Evolutionary conservation across 495 filamentous ascomycete genomes (phyloP), one percentile per base, ranked within the genome.

Genomic region (Neurospora intermedia): DNA sequence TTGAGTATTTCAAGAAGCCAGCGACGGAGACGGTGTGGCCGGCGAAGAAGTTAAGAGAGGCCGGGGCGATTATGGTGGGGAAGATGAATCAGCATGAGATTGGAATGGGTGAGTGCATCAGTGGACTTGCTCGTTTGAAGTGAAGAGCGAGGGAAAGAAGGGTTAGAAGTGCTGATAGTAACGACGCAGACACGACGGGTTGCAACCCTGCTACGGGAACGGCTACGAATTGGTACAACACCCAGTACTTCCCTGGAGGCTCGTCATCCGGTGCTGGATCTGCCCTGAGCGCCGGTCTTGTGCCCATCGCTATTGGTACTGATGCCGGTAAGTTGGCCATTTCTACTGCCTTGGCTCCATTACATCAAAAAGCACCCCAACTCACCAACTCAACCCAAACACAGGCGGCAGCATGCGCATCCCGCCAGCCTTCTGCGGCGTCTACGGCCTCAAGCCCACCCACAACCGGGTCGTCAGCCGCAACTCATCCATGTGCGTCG

Each of bases 71-170:
- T 48, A 84, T 97, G 23, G 79, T 97, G 70, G 95, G 94, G 15
- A 97, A 96, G 82, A 87, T 89, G 39, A 94, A 89, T 48, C 97
- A 98, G 95, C 94, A 98, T 81, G 94, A 98, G 82, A 80, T 96
- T 8, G 95, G 95, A 4, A 81, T 81, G 71, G 78, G 77, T 77
- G 43, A 66, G 75, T 74, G 16, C 41, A 45, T n/a, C 1, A 69
- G 62, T 23, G 59, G 59, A 31, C 48, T 35, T 4, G 31, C 6
- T 20, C 20, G n/a, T 4, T 48, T 48, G 46, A 48, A 48, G 46
- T 48, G n/a, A 46, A 46, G 7, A 5, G 45, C 0, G 41, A 38
- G 70, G 27, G 42, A 23, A 8, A 16, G 27, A 18, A 70, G 35
- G 69, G 31, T 39, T 18, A 38, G 11, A 0, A 11, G 6, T 16